Evolutionary conservation across 2,329 filamentous ascomycete species (phyloP).

Genomic region (Arthrinium puccinioides): DNA sequence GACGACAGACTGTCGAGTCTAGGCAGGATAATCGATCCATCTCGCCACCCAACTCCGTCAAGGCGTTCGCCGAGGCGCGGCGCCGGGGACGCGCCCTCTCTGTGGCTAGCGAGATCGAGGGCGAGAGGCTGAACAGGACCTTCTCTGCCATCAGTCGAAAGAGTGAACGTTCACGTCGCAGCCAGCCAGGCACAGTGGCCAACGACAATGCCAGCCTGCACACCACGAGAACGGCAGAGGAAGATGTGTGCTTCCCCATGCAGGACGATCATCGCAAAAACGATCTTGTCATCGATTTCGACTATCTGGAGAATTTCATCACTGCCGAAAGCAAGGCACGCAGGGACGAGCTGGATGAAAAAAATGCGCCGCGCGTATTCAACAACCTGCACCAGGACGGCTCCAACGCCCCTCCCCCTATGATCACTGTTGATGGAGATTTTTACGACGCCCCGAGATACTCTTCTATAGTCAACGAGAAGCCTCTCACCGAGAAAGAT

Average conservation of each 20-base stretch:
- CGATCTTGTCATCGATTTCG: constrained; percentile 81
- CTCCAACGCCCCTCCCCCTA: constrained; percentile 16
- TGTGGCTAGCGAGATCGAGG: constrained; percentile 23
- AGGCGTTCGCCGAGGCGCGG: constrained; percentile 88
- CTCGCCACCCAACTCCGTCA: constrained; percentile 94
- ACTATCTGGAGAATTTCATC: constrained; percentile 90
- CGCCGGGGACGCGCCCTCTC: constrained; percentile 71
- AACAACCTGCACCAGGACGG: constrained; percentile 48
- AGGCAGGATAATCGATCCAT: constrained; percentile 56
- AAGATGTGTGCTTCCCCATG: constrained; percentile 85
- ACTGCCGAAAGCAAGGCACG: constrained; percentile 47
- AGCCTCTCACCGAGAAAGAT: constrained; percentile 19
- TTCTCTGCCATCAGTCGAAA: constrained; percentile 61
- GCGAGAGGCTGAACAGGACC: constrained; percentile 56
- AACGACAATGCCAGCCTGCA: constrained; percentile 55
- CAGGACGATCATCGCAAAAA: constrained; percentile 60
- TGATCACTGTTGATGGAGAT: constrained; percentile 49
- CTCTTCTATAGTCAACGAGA: constrained; percentile 40
- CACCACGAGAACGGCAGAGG: constrained; percentile 67
- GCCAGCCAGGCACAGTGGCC: constrained; percentile 51
- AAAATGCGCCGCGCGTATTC: constrained; percentile 46
- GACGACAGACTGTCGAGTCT: constrained; percentile 51
- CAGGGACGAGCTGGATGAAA: constrained; percentile 41
- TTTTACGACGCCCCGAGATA: constrained; percentile 46
- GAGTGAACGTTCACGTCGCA: constrained; percentile 28